phyloP scores from a whole-genome alignment of 1,284 basidiomycete genomes.

The Leucoagaricus sp. region DNA sequence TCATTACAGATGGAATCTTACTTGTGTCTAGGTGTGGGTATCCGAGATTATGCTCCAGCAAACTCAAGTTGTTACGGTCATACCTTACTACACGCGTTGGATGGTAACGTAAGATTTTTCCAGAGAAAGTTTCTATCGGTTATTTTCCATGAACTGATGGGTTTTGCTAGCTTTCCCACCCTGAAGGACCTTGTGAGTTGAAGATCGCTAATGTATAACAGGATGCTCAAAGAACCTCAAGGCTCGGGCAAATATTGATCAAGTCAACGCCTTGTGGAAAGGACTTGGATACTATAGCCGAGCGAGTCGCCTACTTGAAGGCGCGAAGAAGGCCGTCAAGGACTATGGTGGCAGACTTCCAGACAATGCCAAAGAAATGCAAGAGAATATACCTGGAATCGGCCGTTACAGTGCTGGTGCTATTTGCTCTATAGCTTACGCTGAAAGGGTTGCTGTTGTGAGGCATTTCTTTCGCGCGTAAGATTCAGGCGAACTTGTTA shows the following conservation, averaged over 20 bases:
- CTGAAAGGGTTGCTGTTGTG: slow-evolving; percentile 81
- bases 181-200: slow-evolving; percentile 69
- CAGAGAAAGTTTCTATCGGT: slow-evolving; percentile 15
- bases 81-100: slow-evolving; percentile 88
- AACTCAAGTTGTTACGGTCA: slow-evolving; percentile 89
- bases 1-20: slow-evolving; percentile 4
- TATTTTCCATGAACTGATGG: slow-evolving; percentile 20
- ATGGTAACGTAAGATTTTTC: slow-evolving; percentile 62
- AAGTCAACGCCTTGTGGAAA: slow-evolving; percentile 88
- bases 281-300: slow-evolving; percentile 92
- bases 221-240: slow-evolving; percentile 21
- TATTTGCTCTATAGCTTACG: slow-evolving; percentile 89
- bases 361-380: slow-evolving; percentile 77
- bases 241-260: slow-evolving; percentile 77
- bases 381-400: slow-evolving; percentile 86
- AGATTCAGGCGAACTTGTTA: slow-evolving; percentile 11
- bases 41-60: slow-evolving; percentile 98
- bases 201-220: neutral
- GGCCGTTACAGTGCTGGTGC: slow-evolving; percentile 92
- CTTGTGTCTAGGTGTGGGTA: slow-evolving; percentile 71
- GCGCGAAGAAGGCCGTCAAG: slow-evolving; percentile 75
- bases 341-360: slow-evolving; percentile 77
- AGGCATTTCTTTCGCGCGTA: slow-evolving; percentile 25
- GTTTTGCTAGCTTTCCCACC: slow-evolving; percentile 72
- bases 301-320: slow-evolving; percentile 76